Evolutionary conservation across 176 grass and related monocot genomes (phyloP).

Genomic region (Oryza longistaminata): DNA sequence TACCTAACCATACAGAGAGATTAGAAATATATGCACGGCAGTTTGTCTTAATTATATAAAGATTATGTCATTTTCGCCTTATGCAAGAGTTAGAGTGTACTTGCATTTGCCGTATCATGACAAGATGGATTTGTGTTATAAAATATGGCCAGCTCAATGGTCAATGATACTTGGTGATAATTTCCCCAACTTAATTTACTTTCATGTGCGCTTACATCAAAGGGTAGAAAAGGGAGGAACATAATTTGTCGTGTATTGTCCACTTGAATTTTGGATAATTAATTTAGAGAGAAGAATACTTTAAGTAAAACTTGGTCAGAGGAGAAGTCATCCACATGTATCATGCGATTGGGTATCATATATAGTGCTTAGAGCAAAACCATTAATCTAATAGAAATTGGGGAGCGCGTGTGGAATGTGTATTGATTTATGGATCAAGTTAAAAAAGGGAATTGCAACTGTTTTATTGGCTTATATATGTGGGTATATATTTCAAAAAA

Average conservation of each 20-base stretch:
- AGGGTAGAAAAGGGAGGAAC: slow-evolving; percentile 35
- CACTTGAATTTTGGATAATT: background rate
- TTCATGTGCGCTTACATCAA: background rate
- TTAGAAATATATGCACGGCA: background rate
- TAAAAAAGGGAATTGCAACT: background rate
- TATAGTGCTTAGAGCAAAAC: slow-evolving; percentile 3
- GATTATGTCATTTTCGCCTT: slow-evolving; percentile 16
- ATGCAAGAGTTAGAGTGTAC: background rate
- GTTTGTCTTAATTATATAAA: slow-evolving; percentile 33
- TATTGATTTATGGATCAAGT: background rate
- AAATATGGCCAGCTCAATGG: background rate
- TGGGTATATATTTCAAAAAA: too few relatives aligned
- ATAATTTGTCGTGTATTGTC: slow-evolving; percentile 1
- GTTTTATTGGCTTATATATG: too few relatives aligned
- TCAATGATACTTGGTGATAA: slow-evolving; percentile 24
- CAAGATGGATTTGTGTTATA: slow-evolving; percentile 2
- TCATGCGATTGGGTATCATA: background rate
- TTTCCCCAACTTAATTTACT: slow-evolving; percentile 7
- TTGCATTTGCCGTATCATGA: slow-evolving; percentile 2
- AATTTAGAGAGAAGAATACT: background rate
- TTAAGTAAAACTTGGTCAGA: background rate
- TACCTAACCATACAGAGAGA: slow-evolving; percentile 14
- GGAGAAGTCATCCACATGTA: background rate
- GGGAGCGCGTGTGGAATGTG: background rate
- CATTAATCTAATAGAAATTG: background rate